Conservation (phyloP, 176 grass and related monocot species). For the Lolium rigidum region DNA sequence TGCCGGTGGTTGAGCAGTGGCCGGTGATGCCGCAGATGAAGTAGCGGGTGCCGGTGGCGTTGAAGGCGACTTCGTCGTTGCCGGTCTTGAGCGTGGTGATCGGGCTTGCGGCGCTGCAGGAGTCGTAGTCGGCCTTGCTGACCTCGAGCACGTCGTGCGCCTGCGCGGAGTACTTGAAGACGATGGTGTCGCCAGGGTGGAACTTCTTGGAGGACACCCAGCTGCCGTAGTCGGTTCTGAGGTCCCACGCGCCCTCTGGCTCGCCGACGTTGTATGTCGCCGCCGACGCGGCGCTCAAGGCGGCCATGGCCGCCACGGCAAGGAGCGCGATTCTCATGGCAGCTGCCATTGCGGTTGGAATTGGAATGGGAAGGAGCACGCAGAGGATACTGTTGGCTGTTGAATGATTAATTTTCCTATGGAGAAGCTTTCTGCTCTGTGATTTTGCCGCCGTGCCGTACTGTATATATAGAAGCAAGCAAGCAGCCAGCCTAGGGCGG, state of each 20-base stretch:
- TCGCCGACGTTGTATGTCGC: slow-evolving; percentile 59
- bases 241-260: slow-evolving; percentile 53
- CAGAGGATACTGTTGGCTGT: slow-evolving; percentile 18
- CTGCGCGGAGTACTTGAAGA: slow-evolving; percentile 49
- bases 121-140: slow-evolving; percentile 45
- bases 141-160: slow-evolving; percentile 62
- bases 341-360: background rate
- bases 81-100: slow-evolving; percentile 45
- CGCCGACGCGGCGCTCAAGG: slow-evolving; percentile 42
- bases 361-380: background rate
- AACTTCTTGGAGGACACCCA: slow-evolving; percentile 64
- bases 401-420: background rate
- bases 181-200: slow-evolving; percentile 43
- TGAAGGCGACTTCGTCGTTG: slow-evolving; percentile 39
- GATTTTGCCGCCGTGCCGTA: background rate
- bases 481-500: background rate
- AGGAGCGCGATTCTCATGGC: slow-evolving; percentile 1
- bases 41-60: slow-evolving; percentile 45
- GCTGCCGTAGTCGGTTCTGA: slow-evolving; percentile 37
- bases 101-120: slow-evolving; percentile 39
- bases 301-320: slow-evolving; percentile 13
- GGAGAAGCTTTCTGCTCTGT: background rate
- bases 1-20: slow-evolving; percentile 48
- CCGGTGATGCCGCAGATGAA: slow-evolving; percentile 58
- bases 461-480: background rate